Conservation (phyloP, 148 eudicot species). For the Rhododendron henanense region DNA sequence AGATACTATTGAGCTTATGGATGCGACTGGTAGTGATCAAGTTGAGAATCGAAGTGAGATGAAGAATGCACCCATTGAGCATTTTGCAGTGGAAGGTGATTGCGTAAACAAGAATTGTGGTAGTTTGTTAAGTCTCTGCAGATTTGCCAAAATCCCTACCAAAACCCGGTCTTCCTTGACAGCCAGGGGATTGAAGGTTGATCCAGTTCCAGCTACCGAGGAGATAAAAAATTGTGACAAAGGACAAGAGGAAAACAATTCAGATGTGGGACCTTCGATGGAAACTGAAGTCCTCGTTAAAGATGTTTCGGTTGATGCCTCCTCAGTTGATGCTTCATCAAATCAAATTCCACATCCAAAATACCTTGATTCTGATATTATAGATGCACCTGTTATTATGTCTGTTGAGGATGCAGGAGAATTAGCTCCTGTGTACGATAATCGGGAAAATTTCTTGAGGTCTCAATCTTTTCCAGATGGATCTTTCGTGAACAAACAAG, state of each 20-base stretch:
- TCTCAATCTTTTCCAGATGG: constrained; percentile 35
- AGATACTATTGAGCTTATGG: constrained; percentile 24
- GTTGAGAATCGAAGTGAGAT: constrained; percentile 24
- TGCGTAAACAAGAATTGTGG: constrained; percentile 18
- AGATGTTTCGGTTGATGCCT: constrained; percentile 28
- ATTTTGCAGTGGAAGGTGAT: constrained; percentile 30
- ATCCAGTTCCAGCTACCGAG: constrained; percentile 26
- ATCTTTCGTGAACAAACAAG: constrained; percentile 37
- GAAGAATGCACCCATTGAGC: constrained; percentile 23
- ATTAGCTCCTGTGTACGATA: constrained; percentile 9
- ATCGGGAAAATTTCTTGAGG: constrained; percentile 21
- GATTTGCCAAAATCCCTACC: constrained; percentile 44
- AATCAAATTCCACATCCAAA: constrained; percentile 26
- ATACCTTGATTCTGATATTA: constrained; percentile 19
- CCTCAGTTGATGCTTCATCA: constrained; percentile 27
- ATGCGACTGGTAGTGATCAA: constrained; percentile 17
- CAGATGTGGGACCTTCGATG: constrained; percentile 18
- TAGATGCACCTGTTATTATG: constrained; percentile 16
- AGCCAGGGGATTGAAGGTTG: constrained; percentile 23
- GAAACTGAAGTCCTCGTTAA: constrained; percentile 24
- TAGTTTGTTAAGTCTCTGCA: constrained; percentile 33
- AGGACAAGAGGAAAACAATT: constrained; percentile 21
- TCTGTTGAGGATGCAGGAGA: constrained; percentile 26
- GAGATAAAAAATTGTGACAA: constrained; percentile 24
- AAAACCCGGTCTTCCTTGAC: constrained; percentile 47